These are phyloP conservation scores for Candida coleopterorum DNA, from an alignment of 805 yeast genomes.

Conservation along the genomic window DNA sequence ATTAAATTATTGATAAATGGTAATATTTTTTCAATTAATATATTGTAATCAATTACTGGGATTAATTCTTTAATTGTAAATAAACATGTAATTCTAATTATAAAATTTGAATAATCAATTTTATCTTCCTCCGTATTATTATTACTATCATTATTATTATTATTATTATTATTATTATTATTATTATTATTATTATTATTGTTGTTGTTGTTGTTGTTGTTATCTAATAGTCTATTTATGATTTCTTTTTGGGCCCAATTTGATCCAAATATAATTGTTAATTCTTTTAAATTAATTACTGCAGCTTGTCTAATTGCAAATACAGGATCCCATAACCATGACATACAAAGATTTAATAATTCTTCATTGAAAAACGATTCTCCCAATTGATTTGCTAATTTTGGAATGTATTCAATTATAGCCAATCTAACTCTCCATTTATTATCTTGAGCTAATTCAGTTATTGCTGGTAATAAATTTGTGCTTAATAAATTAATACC, in stretches of 20 bases:
- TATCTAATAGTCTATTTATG: conserved; percentile 69
- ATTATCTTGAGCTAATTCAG: conserved; percentile 91
- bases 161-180: conserved; percentile 6
- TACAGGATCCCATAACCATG: conserved; percentile 99
- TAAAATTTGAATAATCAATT: conserved; percentile 64
- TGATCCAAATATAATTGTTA: conserved; percentile 85
- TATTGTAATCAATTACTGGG: conserved; percentile 57
- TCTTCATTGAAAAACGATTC: conserved; percentile 90
- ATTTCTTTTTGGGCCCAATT: conserved; percentile 89
- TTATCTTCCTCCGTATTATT: conserved; percentile 25
- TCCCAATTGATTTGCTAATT: conserved; percentile 90
- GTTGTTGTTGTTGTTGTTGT: too few species aligned
- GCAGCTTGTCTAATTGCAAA: conserved; percentile 97
- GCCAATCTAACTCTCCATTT: conserved; percentile 98
- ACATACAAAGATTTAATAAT: conserved; percentile 82
- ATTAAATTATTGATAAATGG: conserved; percentile 75
- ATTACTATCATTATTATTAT: conserved; percentile 13
- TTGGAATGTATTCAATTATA: conserved; percentile 92
- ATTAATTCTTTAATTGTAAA: conserved; percentile 81
- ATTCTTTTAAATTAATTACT: conserved; percentile 70
- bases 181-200: too few species aligned
- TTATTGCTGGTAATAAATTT: conserved; percentile 88
- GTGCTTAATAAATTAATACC: conserved; percentile 87
- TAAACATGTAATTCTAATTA: conserved; percentile 86
- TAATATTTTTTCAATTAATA: conserved; percentile 59